Evolutionary conservation across 2,329 filamentous ascomycete species (phyloP), one percentile per base, ranked within the genome.

Genomic region (Calonectria pteridis): DNA sequence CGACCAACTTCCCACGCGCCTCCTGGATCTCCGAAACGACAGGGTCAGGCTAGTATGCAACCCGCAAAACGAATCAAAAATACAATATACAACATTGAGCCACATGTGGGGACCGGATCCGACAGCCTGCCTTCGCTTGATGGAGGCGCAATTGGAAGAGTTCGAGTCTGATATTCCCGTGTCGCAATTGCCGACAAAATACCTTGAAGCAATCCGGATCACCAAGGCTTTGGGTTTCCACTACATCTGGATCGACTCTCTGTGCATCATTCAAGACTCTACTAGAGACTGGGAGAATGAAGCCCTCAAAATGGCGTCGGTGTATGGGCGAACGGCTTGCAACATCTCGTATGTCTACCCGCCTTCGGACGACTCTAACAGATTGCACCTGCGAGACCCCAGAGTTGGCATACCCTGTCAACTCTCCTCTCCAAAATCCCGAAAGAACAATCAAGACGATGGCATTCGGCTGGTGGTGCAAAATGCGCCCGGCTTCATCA

Each of bases 51-150:
- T 74, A 3, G 65, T 69, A 50, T 73, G 70, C 33, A 29, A 67
- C 10, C 20, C 66, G 1, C 16, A 43, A 26, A 20, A 13, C 4
- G 50, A 62, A 29, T 40, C 33, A 40, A 40, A 62, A 16, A 14
- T 71, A 33, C 40, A 62, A 46, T 71, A 71, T 29, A 71, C 73
- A 3, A 75, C 73, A 1, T 29, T 75, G 9, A 75, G 73, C 14
- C 70, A 75, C 0, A 75, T 73, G 59, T 75, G 73, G 70, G 73
- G 69, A 9, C 51, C 63, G 6, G 69, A 71, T 46, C 62, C 70
- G 1, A 67, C 28, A 7, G 43, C 43, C 10, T 73, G 58, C 2
- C 65, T 75, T 26, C 58, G 53, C 29, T 26, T 73, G 7, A 73
- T 53, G 7, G n/a, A 43, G n/a, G 55, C 33, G 33, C 55, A 18